phyloP scores from a whole-genome alignment of 1,139 yeast genomes.

The Yamadazyma epiphylla region DNA sequence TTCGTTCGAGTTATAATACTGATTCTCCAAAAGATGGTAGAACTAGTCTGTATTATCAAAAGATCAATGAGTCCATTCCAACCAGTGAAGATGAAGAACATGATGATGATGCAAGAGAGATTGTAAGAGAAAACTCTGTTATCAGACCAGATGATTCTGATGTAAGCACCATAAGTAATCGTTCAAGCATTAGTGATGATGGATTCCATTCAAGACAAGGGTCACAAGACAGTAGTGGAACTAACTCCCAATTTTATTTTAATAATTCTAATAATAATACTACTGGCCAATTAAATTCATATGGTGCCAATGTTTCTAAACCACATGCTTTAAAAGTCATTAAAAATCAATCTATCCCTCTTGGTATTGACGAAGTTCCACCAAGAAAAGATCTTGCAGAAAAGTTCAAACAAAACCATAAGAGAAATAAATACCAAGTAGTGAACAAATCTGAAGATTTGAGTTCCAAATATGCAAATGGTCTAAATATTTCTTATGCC shows the following conservation, averaged over 20 bases:
- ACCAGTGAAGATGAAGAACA: conserved; percentile 7
- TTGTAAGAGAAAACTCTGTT: conserved; percentile 9
- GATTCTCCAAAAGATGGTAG: conserved; percentile 5
- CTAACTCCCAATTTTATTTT: conserved; percentile 10
- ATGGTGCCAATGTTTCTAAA: conserved; percentile 5
- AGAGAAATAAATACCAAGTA: conserved; percentile 1
- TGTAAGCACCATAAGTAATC: conserved; percentile 23
- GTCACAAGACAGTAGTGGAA: conserved; percentile 4
- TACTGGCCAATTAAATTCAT: background rate
- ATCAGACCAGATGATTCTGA: conserved; percentile 14
- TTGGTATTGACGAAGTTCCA: conserved; percentile 22
- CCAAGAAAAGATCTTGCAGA: conserved; percentile 27
- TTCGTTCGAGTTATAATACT: conserved; percentile 11
- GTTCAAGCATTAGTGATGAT: conserved; percentile 17
- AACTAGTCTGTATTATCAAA: conserved; percentile 33
- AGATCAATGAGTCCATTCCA: conserved; percentile 16
- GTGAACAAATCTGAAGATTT: conserved; percentile 1
- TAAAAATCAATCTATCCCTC: conserved; percentile 13
- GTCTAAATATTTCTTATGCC: conserved; percentile 5
- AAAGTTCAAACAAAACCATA: conserved; percentile 9
- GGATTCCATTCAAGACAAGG: conserved; percentile 2
- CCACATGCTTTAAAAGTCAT: conserved; percentile 17
- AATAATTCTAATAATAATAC: conserved; percentile 1
- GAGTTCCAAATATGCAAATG: too few relatives aligned
- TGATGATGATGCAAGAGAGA: conserved; percentile 10